Base-by-base conservation (phyloP, 768 basidiomycete species). In the Leucosporidium scottii region DNA sequence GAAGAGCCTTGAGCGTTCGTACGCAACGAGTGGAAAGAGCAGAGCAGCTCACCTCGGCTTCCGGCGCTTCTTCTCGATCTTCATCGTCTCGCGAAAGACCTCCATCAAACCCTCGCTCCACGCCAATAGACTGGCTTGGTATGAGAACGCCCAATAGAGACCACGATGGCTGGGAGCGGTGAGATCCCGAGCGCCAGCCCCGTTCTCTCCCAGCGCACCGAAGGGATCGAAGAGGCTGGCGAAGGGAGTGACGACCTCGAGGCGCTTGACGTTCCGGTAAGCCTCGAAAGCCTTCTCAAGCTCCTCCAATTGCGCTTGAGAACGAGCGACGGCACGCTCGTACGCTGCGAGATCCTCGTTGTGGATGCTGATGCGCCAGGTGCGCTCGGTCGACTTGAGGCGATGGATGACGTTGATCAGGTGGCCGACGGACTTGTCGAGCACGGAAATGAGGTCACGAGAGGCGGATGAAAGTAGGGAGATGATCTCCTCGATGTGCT, bases 401-500 rank as follows among this genome's bases (percentile, higher is more conserved):
- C 63, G 59, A 27, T 65, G 66, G n/a, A 73, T 53, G 10, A 48
- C 62, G 2, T 49, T n/a, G 61, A 73, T 67, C 3, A 73, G 61
- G 61, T 70, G 68, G 3, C 50, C 50, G 30, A 70, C 54, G 0
- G 61, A 34, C 0, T 8, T 1, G 15, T 65, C 64, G 49, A 67
- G 64, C 13, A 18, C 21, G 13, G 21, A 18, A 47, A 73, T 50
- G 13, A 73, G 64, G 8, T 56, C 48, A 13, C 21, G 3, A 21
- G 61, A 60, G 2, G 72, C 62, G 4, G 51, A n/a, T 3, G 63
- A 56, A 21, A 70, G 66, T 0, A 73, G 55, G 12, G 23, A 8
- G 47, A 73, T 59, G 54, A 73, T 60, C 10, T 67, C 66, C 23
- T 67, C 68, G 61, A 73, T 64, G 61, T 73, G 68, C 39, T 65